Evolutionary conservation across 805 yeast species (phyloP).

Genomic region (Kregervanrija pseudodelftensis): DNA sequence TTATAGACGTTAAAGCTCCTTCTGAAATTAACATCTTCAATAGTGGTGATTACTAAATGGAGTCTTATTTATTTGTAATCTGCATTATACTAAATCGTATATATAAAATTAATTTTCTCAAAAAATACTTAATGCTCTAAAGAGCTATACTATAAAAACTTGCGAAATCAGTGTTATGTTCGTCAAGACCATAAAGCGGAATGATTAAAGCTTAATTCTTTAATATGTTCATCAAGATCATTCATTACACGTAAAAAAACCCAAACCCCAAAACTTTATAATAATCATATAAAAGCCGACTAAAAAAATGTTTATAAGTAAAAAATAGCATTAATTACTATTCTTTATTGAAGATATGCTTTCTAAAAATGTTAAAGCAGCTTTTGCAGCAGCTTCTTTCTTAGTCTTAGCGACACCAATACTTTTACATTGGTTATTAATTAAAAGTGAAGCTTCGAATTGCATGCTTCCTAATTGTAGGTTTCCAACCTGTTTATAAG

Average conservation of each 20-base stretch:
- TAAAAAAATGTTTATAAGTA: too few species aligned
- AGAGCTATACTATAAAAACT: too few species aligned
- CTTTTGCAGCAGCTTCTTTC: slow-evolving; percentile 8
- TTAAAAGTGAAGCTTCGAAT: slow-evolving; percentile 3
- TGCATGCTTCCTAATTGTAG: neutral
- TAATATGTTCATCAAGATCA: too few species aligned
- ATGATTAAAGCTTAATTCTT: too few species aligned
- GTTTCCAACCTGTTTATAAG: slow-evolving; percentile 1
- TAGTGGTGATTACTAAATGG: slow-evolving; percentile 40
- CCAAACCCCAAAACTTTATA: too few species aligned
- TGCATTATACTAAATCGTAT: too few species aligned
- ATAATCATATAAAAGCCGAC: too few species aligned
- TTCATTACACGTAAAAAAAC: too few species aligned
- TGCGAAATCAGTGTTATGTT: too few species aligned
- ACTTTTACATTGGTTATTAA: slow-evolving; percentile 1
- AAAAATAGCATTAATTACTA: too few species aligned
- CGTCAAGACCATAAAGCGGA: too few species aligned
- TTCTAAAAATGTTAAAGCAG: slow-evolving; percentile 1
- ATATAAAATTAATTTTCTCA: neutral
- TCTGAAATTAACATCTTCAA: slow-evolving; percentile 51
- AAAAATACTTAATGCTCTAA: neutral
- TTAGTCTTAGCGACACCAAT: slow-evolving; percentile 5
- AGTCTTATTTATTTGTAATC: neutral
- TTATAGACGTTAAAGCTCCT: slow-evolving; percentile 74
- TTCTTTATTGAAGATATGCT: too few species aligned